These are phyloP conservation scores for Backusella liffmaniae DNA, from an alignment of 192 early-diverging fungal species.

Conservation along the genomic window DNA sequence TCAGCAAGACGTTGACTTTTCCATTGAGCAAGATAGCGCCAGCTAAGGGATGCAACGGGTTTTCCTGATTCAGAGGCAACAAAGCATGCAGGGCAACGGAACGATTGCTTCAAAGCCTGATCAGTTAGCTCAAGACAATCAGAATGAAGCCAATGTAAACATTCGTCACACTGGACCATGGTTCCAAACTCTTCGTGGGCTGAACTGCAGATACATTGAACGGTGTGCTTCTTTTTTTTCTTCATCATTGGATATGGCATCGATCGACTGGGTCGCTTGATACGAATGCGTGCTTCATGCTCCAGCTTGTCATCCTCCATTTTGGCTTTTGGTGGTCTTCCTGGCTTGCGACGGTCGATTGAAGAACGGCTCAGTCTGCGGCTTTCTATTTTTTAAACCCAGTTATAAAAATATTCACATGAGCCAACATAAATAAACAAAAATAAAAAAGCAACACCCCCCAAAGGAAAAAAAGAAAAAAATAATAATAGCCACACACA, in stretches of 20 bases:
- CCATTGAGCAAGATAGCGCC: conserved; percentile 32
- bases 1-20: conserved; percentile 22
- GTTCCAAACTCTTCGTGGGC: conserved; percentile 44
- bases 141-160: conserved; percentile 69
- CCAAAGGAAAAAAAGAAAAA: not conserved
- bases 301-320: not conserved
- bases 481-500: not conserved
- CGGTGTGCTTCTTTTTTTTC: conserved; percentile 33
- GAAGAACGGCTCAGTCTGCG: not conserved
- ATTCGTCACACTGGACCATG: conserved; percentile 78
- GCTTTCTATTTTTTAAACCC: not conserved
- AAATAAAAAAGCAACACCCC: not conserved
- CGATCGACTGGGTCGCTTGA: not conserved
- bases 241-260: not conserved
- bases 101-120: conserved; percentile 54
- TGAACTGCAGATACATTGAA: conserved; percentile 52
- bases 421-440: not conserved
- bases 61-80: not conserved
- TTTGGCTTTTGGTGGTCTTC: conserved; percentile 15
- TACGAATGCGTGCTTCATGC: not conserved
- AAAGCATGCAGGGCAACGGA: conserved; percentile 55
- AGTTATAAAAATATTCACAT: conserved; percentile 9
- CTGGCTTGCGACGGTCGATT: conserved; percentile 12
- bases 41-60: conserved; percentile 9
- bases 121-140: conserved; percentile 63